Base-by-base conservation (phyloP, 768 basidiomycete genomes). In the Lactarius trivialis region DNA sequence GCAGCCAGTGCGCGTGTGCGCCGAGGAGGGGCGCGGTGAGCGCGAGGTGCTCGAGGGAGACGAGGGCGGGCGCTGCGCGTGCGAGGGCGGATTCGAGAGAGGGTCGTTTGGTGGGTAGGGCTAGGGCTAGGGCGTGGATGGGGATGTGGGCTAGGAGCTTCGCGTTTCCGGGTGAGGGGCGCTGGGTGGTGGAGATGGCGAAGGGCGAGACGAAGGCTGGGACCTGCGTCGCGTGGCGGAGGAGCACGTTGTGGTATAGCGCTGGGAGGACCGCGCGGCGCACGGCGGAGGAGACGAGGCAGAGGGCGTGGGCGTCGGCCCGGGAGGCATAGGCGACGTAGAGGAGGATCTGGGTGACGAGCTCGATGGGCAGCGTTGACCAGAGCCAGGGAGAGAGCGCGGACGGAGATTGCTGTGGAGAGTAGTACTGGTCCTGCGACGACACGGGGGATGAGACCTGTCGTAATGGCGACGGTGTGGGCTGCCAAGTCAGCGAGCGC, bases 1-100 rank as follows among this genome's bases (percentile, higher is more conserved):
- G 64, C 17, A 67, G 52, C 67, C 67, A 67, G 58, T 66, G 60
- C 6, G 65, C 67, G 55, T 67, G 67, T 14, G 65, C 67, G n/a
- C 60, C 56, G 7, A 67, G 51, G 7, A 67, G 65, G 7, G 64
- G 67, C 4, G 67, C 67, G 11, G 67, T 59, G 12, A 67, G 53
- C 1, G 67, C 67, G 11, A 67, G 61, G 41, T 63, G 58, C 24
- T 54, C 34, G 6, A 67, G 37, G 7, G 60, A 55, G 24, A 55
- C 33, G 45, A 67, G 55, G 1, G 66, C 66, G 9, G 60, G 64
- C 0, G 59, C 65, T 5, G 61, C 52, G 55, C 51, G 48, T 12
- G 55, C 67, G 21, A 67, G 53, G 9, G 67, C 56, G 0, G 32
- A 51, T 36, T 67, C 67, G 33, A 67, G 58, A 19, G 67, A 67